Percentiles rank a stretch among this genome's conserved stretches.
phyloP scores from a whole-genome alignment of 2,329 filamentous ascomycete genomes.

The Fusarium sp. region DNA sequence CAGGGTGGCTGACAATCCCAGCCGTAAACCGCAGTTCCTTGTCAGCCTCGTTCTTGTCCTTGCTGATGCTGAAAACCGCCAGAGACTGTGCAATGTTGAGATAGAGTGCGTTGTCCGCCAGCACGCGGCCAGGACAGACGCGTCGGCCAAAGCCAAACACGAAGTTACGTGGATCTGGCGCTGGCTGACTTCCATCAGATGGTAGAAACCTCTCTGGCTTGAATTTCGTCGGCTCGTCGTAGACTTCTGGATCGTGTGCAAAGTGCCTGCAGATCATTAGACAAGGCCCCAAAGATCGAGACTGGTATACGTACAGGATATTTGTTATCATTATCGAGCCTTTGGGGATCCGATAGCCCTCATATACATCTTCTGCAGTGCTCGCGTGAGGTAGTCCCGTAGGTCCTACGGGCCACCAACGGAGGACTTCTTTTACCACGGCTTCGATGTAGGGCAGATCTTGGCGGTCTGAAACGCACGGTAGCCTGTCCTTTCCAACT shows the following conservation, averaged over 20 bases:
- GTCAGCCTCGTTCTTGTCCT: background rate
- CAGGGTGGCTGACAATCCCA: slow-evolving; percentile 32
- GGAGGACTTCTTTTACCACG: slow-evolving; percentile 44
- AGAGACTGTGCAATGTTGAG: slow-evolving; percentile 55
- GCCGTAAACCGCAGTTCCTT: slow-evolving; percentile 20
- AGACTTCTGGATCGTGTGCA: slow-evolving; percentile 31
- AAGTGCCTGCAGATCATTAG: slow-evolving; percentile 21
- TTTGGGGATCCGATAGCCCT: slow-evolving; percentile 42
- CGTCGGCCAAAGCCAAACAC: slow-evolving; percentile 52
- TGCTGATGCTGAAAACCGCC: slow-evolving; percentile 56
- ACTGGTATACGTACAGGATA: slow-evolving; percentile 19
- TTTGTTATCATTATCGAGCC: slow-evolving; percentile 36
- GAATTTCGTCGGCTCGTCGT: slow-evolving; percentile 26
- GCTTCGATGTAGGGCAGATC: slow-evolving; percentile 46
- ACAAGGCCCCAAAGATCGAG: too few relatives aligned
- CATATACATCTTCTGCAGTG: slow-evolving; percentile 41
- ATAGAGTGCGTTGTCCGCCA: slow-evolving; percentile 48
- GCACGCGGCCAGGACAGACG: slow-evolving; percentile 47
- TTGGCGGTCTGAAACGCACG: slow-evolving; percentile 35
- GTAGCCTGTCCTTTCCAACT: slow-evolving; percentile 45
- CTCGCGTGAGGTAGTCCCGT: slow-evolving; percentile 54
- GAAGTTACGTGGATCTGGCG: slow-evolving; percentile 44
- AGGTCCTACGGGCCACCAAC: slow-evolving; percentile 48
- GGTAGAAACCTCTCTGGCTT: slow-evolving; percentile 33
- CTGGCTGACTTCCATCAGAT: slow-evolving; percentile 29